Evolutionary conservation across 805 yeast species (phyloP).

Genomic region (Isabelozyma gotoi): DNA sequence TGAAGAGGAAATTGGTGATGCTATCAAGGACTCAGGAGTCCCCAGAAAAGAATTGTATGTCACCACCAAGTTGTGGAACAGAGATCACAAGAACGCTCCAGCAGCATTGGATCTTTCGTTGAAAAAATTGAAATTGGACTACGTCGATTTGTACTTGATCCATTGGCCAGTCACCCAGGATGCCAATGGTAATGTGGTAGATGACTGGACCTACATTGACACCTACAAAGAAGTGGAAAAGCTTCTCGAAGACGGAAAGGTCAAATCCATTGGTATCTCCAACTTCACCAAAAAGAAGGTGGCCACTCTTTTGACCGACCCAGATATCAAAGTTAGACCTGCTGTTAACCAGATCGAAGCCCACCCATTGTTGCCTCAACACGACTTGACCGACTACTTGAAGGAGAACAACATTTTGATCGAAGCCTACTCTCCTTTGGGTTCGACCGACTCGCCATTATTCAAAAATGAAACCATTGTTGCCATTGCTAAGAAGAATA

Average conservation of each 20-base stretch:
- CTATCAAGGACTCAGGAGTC: conserved; percentile 51
- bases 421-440: conserved; percentile 32
- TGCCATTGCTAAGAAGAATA: conserved; percentile 18
- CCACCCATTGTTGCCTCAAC: conserved; percentile 50
- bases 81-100: conserved; percentile 47
- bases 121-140: conserved; percentile 60
- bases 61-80: conserved; percentile 63
- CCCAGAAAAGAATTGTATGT: conserved; percentile 62
- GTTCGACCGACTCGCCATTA: conserved; percentile 26
- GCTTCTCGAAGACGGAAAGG: conserved; percentile 18
- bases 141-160: conserved; percentile 69
- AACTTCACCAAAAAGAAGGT: conserved; percentile 47
- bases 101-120: conserved; percentile 56
- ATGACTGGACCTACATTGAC: conserved; percentile 16
- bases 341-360: conserved; percentile 51
- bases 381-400: conserved; percentile 53
- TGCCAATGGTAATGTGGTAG: conserved; percentile 14
- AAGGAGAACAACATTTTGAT: conserved; percentile 34
- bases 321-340: conserved; percentile 39
- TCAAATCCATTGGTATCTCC: conserved; percentile 57
- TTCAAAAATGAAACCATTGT: conserved; percentile 17
- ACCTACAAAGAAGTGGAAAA: conserved; percentile 38
- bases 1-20: conserved; percentile 59
- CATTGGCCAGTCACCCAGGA: conserved; percentile 66
- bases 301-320: conserved; percentile 40